phyloP scores from a whole-genome alignment of 306 rosid genomes.

The Begonia masoniana region DNA sequence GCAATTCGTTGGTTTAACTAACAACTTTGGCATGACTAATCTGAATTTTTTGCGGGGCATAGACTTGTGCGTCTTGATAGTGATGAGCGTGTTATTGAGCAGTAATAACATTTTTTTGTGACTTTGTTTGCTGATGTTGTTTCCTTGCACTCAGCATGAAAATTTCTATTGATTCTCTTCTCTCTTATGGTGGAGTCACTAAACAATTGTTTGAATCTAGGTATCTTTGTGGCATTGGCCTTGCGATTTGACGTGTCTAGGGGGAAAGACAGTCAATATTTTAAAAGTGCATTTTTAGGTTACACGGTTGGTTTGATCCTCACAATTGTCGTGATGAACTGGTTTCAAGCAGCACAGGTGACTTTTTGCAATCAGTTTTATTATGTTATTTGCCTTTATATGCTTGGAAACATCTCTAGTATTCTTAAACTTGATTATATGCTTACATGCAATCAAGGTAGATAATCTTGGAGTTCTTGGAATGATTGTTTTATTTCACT shows the following conservation, averaged over 20 bases:
- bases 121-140: background rate
- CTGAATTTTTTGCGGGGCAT: too few species aligned
- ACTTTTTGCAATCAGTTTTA: constrained; percentile 8
- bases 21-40: too few species aligned
- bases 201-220: constrained; percentile 21
- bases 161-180: too few species aligned
- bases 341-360: constrained; percentile 99
- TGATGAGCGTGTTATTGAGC: too few species aligned
- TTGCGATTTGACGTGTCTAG: constrained; percentile 92
- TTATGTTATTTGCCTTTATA: background rate
- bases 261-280: constrained; percentile 71
- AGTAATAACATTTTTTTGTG: too few species aligned
- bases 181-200: background rate
- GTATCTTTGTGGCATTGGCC: constrained; percentile 95
- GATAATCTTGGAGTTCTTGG: background rate
- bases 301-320: constrained; percentile 70
- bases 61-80: too few species aligned
- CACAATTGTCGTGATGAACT: constrained; percentile 91
- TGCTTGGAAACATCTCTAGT: too few species aligned
- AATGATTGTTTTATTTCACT: background rate
- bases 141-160: background rate
- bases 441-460: too few species aligned
- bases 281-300: constrained; percentile 90
- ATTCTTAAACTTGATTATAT: too few species aligned
- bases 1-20: too few species aligned